Evolutionary conservation across 176 grass and related monocot species (phyloP).

Genomic region (Guadua angustifolia): DNA sequence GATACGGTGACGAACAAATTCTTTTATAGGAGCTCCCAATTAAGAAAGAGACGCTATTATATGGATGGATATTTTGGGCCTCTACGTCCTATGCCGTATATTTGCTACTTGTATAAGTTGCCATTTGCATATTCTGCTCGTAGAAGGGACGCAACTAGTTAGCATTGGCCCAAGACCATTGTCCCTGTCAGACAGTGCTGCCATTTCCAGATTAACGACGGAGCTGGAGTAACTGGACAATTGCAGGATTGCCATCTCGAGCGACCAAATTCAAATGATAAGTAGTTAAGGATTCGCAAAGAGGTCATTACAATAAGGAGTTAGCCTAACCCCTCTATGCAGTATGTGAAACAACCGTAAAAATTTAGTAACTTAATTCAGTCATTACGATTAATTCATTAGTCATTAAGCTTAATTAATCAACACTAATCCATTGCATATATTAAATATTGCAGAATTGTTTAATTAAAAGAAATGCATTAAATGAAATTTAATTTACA

Average conservation of each 20-base stretch:
- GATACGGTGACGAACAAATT: constrained; percentile 48
- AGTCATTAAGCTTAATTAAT: too few species aligned
- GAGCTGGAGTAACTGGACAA: not conserved
- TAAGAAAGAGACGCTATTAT: constrained; percentile 21
- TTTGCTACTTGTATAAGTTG: constrained; percentile 31
- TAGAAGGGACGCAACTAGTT: not conserved
- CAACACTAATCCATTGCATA: too few species aligned
- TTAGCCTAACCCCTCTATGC: constrained; percentile 53
- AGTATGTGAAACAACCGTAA: not conserved
- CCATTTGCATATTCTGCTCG: constrained; percentile 40
- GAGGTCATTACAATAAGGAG: constrained; percentile 35
- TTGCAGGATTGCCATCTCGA: not conserved
- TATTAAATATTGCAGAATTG: too few species aligned
- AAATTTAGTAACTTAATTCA: too few species aligned
- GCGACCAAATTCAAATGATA: constrained; percentile 39
- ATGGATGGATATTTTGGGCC: constrained; percentile 42
- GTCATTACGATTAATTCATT: not conserved
- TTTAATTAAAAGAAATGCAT: too few species aligned
- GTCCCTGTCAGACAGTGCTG: constrained; percentile 47
- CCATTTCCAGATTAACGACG: constrained; percentile 29
- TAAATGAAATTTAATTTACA: too few species aligned
- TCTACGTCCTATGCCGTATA: not conserved
- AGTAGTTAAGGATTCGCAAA: constrained; percentile 46
- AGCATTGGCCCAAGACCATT: constrained; percentile 17
- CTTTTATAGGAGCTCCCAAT: constrained; percentile 7